These are phyloP conservation scores for Aspergillus nanangensis DNA, from an alignment of 495 filamentous ascomycete species.

Conservation along the genomic window DNA sequence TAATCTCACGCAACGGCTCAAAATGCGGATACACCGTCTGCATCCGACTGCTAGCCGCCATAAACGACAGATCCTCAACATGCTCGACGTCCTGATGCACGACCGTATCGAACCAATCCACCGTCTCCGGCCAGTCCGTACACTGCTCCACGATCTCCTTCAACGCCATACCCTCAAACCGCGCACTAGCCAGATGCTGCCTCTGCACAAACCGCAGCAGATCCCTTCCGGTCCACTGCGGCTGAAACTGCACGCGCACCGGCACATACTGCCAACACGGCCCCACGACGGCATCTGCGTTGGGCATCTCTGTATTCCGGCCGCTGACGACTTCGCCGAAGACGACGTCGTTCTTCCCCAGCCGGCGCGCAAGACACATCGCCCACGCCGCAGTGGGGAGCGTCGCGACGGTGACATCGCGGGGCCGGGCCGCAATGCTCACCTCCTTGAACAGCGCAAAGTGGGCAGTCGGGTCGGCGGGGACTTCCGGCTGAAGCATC, in stretches of 20 bases:
- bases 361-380: conserved; percentile 48
- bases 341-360: conserved; percentile 44
- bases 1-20: neutral
- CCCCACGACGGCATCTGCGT: conserved; percentile 41
- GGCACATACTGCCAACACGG: conserved; percentile 39
- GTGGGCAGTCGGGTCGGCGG: neutral
- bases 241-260: conserved; percentile 26
- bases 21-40: conserved; percentile 31
- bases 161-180: conserved; percentile 28
- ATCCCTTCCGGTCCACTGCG: conserved; percentile 29
- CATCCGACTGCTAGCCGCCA: conserved; percentile 24
- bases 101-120: conserved; percentile 22
- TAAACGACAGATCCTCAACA: conserved; percentile 39
- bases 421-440: conserved; percentile 34
- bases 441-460: conserved; percentile 28
- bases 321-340: conserved; percentile 58
- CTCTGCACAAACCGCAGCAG: conserved; percentile 29
- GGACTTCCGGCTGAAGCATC: conserved; percentile 19
- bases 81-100: conserved; percentile 29
- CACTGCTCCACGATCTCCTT: conserved; percentile 24
- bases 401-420: conserved; percentile 52
- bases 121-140: conserved; percentile 17
- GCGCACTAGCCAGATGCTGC: conserved; percentile 25
- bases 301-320: conserved; percentile 38
- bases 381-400: conserved; percentile 62